These are phyloP conservation scores for Rhizophora mangle DNA, from an alignment of 345 rosid genomes.

Conservation along the genomic window DNA sequence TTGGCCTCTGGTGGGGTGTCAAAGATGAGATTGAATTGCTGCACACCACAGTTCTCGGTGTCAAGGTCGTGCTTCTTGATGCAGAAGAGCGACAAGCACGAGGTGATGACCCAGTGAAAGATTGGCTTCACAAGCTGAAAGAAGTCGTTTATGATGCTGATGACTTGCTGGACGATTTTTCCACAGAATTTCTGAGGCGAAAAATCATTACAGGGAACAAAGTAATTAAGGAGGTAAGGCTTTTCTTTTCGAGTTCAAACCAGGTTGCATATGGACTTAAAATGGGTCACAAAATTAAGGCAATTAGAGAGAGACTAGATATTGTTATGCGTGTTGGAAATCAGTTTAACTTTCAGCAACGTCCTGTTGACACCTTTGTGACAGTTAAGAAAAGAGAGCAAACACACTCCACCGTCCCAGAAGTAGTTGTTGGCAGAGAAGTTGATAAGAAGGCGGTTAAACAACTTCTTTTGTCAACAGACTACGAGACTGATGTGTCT, in stretches of 20 bases:
- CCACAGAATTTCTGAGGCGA: constrained; percentile 11
- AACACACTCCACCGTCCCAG: constrained; percentile 14
- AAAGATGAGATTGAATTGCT: neutral
- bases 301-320: constrained; percentile 20
- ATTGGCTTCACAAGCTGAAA: constrained; percentile 26
- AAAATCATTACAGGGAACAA: neutral
- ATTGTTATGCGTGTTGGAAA: constrained; percentile 6
- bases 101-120: neutral
- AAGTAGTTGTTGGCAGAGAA: constrained; percentile 23
- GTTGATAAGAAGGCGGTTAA: constrained; percentile 10
- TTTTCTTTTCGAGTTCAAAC: constrained; percentile 16
- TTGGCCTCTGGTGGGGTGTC: neutral
- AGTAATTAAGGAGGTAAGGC: neutral
- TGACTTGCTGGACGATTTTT: constrained; percentile 34
- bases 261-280: constrained; percentile 8
- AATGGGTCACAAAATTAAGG: constrained; percentile 16
- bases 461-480: too few species aligned
- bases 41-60: neutral
- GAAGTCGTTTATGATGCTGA: constrained; percentile 31
- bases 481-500: too few species aligned
- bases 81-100: neutral
- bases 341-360: neutral
- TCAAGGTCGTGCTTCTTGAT: constrained; percentile 17
- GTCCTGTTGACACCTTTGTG: neutral
- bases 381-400: neutral